Evolutionary conservation across 176 grass and related monocot genomes (phyloP).

Genomic region (Cenchrus americanus): DNA sequence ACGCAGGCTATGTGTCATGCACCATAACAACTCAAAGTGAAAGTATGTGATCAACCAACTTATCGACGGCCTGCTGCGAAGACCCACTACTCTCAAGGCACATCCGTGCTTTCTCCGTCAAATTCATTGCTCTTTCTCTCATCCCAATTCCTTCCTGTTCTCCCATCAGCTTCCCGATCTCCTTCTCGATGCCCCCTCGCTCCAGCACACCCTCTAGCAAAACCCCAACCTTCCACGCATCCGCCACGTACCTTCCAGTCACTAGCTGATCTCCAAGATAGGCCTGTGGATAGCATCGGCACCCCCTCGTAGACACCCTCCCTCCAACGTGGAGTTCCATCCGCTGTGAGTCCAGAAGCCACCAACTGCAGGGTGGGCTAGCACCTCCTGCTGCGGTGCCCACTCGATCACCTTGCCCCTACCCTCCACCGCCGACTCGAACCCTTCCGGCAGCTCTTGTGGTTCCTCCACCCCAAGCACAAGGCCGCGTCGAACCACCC

Average conservation of each 20-base stretch:
- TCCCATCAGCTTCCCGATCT: constrained; percentile 8
- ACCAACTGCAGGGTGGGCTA: constrained; percentile 25
- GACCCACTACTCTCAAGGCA: too few relatives aligned
- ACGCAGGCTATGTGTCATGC: too few relatives aligned
- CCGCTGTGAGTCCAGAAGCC: constrained; percentile 45
- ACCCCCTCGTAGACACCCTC: constrained; percentile 42
- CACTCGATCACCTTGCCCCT: neutral
- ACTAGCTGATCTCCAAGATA: neutral
- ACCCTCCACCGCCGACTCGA: too few relatives aligned
- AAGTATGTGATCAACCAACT: too few relatives aligned
- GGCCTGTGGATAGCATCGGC: constrained; percentile 32
- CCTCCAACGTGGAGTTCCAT: constrained; percentile 51
- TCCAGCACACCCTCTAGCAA: neutral
- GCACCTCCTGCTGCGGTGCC: constrained; percentile 44
- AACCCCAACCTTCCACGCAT: neutral
- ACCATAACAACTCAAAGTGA: too few relatives aligned
- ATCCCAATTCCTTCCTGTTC: neutral
- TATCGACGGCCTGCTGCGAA: too few relatives aligned
- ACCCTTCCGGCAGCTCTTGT: too few relatives aligned
- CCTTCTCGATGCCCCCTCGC: neutral
- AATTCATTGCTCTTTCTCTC: too few relatives aligned
- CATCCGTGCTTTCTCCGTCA: too few relatives aligned
- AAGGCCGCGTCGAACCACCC: too few relatives aligned
- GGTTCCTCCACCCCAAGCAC: too few relatives aligned
- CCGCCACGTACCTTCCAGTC: neutral